Base-by-base conservation (phyloP, 2,329 filamentous ascomycete genomes). In the Monosporascus sp. region DNA sequence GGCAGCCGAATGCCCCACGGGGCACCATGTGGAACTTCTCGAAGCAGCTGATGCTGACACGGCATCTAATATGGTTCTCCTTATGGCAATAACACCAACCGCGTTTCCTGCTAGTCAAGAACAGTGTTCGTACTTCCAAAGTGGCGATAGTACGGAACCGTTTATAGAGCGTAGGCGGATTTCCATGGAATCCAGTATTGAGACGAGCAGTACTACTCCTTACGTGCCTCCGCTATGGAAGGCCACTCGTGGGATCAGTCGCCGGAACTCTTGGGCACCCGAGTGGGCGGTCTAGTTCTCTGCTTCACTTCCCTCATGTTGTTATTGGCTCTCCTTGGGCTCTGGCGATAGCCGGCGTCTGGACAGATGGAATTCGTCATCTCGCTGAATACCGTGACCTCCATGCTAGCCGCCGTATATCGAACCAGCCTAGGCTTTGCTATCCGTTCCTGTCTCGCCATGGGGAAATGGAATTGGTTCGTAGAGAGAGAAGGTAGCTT, bases 381-480 rank as follows among this genome's bases (percentile, higher is more conserved):
- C 14, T 60, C 63, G 2, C 50, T 60, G 11, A 64, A 59, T 39
- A 45, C 57, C 1, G n/a, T 59, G 1, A 48, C 62, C 7, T 62
- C 63, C 2, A 56, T 53, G 8, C 43, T 65, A 2, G 60, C 56
- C 0, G 59, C 59, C 15, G 45, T 60, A 2, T 47, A 55, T 17
- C 49, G 60, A 38, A 55, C 57, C 4, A 54, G 56, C 6, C 45
- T 63, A 5, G 60, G 46, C 24, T 64, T 64, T 38, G 57, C 55
- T 1, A 57, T 65, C 35, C 57, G 60, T 37, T 63, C 61, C 9
- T 62, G 60, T 27, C 48, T 65, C 2, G 57, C 52, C 2, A 62
- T 65, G 43, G 54, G 51, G 7, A 65, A 65, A 39, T 64, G 62
- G 59, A 62, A 63, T 31, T 62, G 59, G 60, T 59, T 64, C 20